Evolutionary conservation across 31 red algal species (phyloP).

Genomic region (Endocladia muricata): DNA sequence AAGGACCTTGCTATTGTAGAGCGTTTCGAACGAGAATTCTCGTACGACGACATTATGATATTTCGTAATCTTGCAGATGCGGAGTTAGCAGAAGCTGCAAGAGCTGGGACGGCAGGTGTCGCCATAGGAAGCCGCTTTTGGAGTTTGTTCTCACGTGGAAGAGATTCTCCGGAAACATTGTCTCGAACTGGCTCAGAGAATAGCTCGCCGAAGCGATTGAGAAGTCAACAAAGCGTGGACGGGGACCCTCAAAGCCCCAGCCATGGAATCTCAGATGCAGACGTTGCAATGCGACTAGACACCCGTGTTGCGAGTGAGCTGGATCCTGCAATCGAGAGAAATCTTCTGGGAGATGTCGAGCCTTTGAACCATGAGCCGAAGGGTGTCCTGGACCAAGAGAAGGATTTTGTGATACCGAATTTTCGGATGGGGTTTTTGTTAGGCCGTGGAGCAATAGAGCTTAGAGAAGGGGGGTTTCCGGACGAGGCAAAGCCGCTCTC

Average conservation of each 20-base stretch:
- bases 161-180: background rate
- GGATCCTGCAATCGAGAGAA: background rate
- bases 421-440: conserved; percentile 79
- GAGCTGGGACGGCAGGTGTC: background rate
- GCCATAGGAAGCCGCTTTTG: conserved; percentile 47
- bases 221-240: background rate
- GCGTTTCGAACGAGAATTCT: conserved; percentile 29
- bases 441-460: conserved; percentile 58
- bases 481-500: conserved; percentile 40
- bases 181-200: background rate
- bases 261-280: background rate
- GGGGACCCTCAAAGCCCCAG: background rate
- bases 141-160: conserved; percentile 53
- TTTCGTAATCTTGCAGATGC: conserved; percentile 55
- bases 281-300: background rate
- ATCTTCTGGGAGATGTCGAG: background rate
- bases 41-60: conserved; percentile 47
- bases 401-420: conserved; percentile 53
- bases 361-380: background rate
- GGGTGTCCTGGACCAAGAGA: conserved; percentile 1
- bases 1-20: conserved; percentile 28
- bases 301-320: background rate
- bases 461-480: conserved; percentile 69
- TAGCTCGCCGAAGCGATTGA: background rate
- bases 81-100: conserved; percentile 10